phyloP scores from a whole-genome alignment of 768 basidiomycete genomes.

The Holtermannia corniformis region DNA sequence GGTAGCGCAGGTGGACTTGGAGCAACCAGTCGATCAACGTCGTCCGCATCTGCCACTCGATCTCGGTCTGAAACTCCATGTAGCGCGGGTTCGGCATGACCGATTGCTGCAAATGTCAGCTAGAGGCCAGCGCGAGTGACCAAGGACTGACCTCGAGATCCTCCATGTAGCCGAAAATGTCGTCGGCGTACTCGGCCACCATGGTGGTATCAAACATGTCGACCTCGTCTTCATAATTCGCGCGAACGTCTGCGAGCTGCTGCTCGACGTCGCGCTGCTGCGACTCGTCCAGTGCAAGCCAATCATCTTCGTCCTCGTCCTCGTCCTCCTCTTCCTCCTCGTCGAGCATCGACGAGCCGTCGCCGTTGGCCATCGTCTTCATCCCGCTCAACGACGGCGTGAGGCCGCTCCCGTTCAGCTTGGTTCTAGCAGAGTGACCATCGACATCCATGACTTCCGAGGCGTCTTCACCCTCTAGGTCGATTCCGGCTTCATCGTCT shows the following conservation, averaged over 20 bases:
- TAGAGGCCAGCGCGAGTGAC: not conserved
- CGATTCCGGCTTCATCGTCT: constrained; percentile 6
- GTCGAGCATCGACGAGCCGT: constrained; percentile 38
- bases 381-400: constrained; percentile 13
- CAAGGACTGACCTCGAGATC: constrained; percentile 66
- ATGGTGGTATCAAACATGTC: constrained; percentile 80
- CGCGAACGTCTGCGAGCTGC: constrained; percentile 59
- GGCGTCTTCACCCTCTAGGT: constrained; percentile 17
- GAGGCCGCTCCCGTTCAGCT: constrained; percentile 9
- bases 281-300: constrained; percentile 40
- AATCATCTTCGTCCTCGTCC: constrained; percentile 44
- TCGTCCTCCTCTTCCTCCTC: constrained; percentile 32
- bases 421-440: constrained; percentile 1
- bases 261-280: constrained; percentile 33
- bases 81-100: constrained; percentile 79
- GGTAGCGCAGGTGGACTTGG: constrained; percentile 94
- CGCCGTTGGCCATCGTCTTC: constrained; percentile 50
- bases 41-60: constrained; percentile 74
- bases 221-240: constrained; percentile 57
- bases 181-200: constrained; percentile 98
- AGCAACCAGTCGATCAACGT: constrained; percentile 96
- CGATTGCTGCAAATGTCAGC: not conserved
- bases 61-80: constrained; percentile 86
- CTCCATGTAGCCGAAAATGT: constrained; percentile 94
- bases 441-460: constrained; percentile 34